Evolutionary conservation across 208 protist species (phyloP), one percentile per base, ranked within the genome.

Genomic region (Trichomonas gallinae): DNA sequence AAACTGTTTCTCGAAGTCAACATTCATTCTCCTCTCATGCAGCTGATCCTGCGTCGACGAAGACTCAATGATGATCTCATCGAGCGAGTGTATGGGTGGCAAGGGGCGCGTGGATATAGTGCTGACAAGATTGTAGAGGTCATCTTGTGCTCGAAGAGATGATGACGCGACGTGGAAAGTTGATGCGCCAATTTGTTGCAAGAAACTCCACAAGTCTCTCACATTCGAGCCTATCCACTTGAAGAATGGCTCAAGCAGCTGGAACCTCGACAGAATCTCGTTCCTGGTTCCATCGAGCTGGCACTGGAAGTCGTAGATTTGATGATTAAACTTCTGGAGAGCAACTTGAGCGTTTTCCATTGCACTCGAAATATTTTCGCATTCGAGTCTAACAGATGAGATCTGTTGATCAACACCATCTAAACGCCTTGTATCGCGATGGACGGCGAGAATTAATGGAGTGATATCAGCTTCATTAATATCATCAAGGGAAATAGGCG

Each of bases 391-490:
- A 17, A 93, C 44, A 0, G 40, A 51, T 36, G 44, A 93, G 10
- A 93, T 40, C 38, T 93, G 87, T 17, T 93, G 44, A 51, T 93
- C 44, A 51, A 93, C 15, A 93, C 87, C 34, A 93, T 93, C 87
- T 13, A 93, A 21, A 49, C 87, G 9, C 31, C 87, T 48, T 38
- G 87, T 42, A 38, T 93, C 44, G 36, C 87, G 40, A 34, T 42
- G 42, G 38, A 93, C 87, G 10, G 44, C n/a, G 36, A 34, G 44
- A 17, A 93, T 13, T 0, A 93, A 26, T 51, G 87, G 44, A 48
- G 40, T 93, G 15, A 93, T 34, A 23, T 40, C 87, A 38, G 45
- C 38, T 89, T 89, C 83, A 26, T 46, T 46, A 46, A 34, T 40
- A 46, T 36, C 81, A 85, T 85, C 81, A 17, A 42, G 36, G 11